Evolutionary conservation across 495 filamentous ascomycete genomes (phyloP).

Genomic region (Echria macrotheca): DNA sequence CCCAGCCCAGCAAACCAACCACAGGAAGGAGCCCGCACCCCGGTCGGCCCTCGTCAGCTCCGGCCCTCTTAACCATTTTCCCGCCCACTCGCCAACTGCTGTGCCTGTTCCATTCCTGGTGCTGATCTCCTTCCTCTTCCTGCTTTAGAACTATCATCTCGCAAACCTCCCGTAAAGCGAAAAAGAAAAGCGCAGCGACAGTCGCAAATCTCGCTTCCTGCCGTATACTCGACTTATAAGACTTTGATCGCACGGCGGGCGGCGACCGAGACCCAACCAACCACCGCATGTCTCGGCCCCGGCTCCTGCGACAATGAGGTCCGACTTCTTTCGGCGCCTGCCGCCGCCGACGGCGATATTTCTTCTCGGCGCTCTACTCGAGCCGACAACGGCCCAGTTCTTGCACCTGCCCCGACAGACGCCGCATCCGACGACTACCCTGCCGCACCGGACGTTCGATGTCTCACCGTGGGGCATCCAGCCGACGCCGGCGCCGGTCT

Average conservation of each 20-base stretch:
- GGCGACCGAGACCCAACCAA: conserved; percentile 5
- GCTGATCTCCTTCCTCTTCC: conserved; percentile 4
- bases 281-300: conserved; percentile 15
- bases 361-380: conserved; percentile 32
- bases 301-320: conserved; percentile 21
- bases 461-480: conserved; percentile 38
- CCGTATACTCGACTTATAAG: too few species aligned
- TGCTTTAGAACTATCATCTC: conserved; percentile 6
- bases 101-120: conserved; percentile 9
- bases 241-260: not conserved
- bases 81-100: not conserved
- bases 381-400: conserved; percentile 29
- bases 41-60: not conserved
- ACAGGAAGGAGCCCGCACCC: not conserved
- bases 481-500: conserved; percentile 34
- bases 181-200: too few species aligned
- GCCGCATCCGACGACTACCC: conserved; percentile 30
- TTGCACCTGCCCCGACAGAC: conserved; percentile 25
- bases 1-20: not conserved
- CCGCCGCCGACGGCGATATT: conserved; percentile 38
- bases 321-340: conserved; percentile 35
- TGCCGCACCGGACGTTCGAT: conserved; percentile 35
- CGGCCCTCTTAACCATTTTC: conserved; percentile 3
- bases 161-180: conserved; percentile 3
- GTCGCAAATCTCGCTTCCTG: too few species aligned